Conservation (phyloP, 108 stramenopile species). For the Chaetoceros muelleri region DNA sequence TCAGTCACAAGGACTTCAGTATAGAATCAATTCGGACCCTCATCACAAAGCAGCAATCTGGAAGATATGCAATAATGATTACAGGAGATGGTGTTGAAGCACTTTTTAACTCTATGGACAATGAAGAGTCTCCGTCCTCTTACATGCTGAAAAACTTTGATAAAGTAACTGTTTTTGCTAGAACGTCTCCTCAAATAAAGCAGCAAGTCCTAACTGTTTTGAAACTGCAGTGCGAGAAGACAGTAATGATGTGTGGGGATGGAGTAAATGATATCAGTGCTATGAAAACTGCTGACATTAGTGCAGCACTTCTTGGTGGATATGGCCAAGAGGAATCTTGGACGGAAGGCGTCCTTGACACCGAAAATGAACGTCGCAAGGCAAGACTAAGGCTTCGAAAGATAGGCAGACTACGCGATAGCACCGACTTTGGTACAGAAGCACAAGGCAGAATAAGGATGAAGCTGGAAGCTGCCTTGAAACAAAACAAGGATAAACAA, state of each 20-base stretch:
- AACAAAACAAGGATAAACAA: slow-evolving; percentile 18
- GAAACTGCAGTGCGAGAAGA: slow-evolving; percentile 18
- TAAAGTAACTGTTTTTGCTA: slow-evolving; percentile 29
- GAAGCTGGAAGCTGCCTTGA: slow-evolving; percentile 21
- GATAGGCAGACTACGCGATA: slow-evolving; percentile 32
- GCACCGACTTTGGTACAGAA: slow-evolving; percentile 17
- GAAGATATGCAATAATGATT: slow-evolving; percentile 20
- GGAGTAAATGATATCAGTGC: slow-evolving; percentile 88
- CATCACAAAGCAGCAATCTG: not conserved
- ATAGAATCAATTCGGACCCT: slow-evolving; percentile 6
- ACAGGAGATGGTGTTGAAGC: slow-evolving; percentile 36
- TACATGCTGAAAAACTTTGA: slow-evolving; percentile 8
- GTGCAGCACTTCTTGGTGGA: slow-evolving; percentile 68
- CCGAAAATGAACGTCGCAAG: slow-evolving; percentile 35
- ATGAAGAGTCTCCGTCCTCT: slow-evolving; percentile 4
- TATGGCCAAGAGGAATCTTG: slow-evolving; percentile 42
- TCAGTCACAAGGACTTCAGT: slow-evolving; percentile 4
- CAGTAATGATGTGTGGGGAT: slow-evolving; percentile 66
- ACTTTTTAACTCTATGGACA: slow-evolving; percentile 9
- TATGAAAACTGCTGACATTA: slow-evolving; percentile 74
- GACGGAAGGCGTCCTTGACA: slow-evolving; percentile 11
- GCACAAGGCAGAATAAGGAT: slow-evolving; percentile 17
- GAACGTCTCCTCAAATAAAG: slow-evolving; percentile 46
- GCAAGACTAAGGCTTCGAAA: slow-evolving; percentile 21
- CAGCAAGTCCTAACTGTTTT: slow-evolving; percentile 21